Evolutionary conservation across 768 basidiomycete genomes (phyloP).

Genomic region (Tylopilus vinaceipallidus): DNA sequence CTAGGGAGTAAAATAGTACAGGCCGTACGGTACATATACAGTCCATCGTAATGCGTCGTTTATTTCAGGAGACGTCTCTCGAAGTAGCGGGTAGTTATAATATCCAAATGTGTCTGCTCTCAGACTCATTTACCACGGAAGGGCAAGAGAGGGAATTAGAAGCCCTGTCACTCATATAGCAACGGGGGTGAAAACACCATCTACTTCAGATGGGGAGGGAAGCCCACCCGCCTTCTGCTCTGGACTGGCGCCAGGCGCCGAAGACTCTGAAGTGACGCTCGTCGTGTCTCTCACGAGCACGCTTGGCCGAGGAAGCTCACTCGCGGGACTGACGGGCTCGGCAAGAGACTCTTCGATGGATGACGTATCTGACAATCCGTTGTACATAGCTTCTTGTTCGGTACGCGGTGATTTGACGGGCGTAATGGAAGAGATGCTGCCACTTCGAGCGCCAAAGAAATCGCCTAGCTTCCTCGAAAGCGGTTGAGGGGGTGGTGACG

Average conservation of each 20-base stretch:
- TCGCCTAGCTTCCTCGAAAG: slow-evolving; percentile 68
- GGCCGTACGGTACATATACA: slow-evolving; percentile 24
- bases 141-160: slow-evolving; percentile 16
- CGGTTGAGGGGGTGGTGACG: slow-evolving; percentile 39
- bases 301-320: slow-evolving; percentile 24
- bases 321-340: slow-evolving; percentile 34
- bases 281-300: slow-evolving; percentile 32
- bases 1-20: slow-evolving; percentile 27
- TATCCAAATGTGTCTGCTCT: slow-evolving; percentile 16
- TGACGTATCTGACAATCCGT: slow-evolving; percentile 34
- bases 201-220: slow-evolving; percentile 9
- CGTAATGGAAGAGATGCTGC: slow-evolving; percentile 48
- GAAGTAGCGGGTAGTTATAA: slow-evolving; percentile 9
- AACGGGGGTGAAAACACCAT: slow-evolving; percentile 25
- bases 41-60: slow-evolving; percentile 6
- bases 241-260: slow-evolving; percentile 25
- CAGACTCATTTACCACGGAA: slow-evolving; percentile 4
- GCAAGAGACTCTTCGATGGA: slow-evolving; percentile 37
- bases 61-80: slow-evolving; percentile 5
- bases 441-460: slow-evolving; percentile 58
- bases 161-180: slow-evolving; percentile 26
- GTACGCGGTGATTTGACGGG: slow-evolving; percentile 23
- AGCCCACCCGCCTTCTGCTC: slow-evolving; percentile 25
- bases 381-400: slow-evolving; percentile 27
- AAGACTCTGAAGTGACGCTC: slow-evolving; percentile 28